Evolutionary conservation across 768 basidiomycete genomes (phyloP), one percentile per base, ranked within the genome.

Genomic region (Pisolithus microcarpus): DNA sequence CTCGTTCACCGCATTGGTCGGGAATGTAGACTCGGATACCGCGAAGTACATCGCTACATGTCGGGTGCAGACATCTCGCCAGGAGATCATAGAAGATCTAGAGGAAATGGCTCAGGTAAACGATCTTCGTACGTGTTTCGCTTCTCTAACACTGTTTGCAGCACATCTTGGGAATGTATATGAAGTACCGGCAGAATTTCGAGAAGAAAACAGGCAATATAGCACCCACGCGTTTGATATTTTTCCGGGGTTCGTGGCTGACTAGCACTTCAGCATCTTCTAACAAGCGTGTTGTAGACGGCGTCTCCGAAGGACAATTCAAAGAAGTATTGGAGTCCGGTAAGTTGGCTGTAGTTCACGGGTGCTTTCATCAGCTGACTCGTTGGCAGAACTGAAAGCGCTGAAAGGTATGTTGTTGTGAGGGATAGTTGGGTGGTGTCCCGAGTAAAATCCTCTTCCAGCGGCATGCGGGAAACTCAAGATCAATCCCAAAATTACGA

Each of bases 1-100:
- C 1, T 91, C 89, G 0, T 91, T 87, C 63, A 85, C 89, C 0
- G 75, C 87, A 6, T 70, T 92, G 6, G 89, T 91, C 16, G 87
- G 78, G 28, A 91, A 84, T 54, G 81, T 92, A 26, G 90, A 92
- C 62, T 79, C 79, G 0, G 79, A 83, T 50, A 79, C 77, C 0
- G 84, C 85, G 4, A 90, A 90, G 64, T 92, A 90, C 54, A 61
- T 74, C 26, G 73, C 73, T 34, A 82, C 76, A 36, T 81, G 76
- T 44, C 75, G 77, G 16, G 84, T 85, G 3, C 88, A 91, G 63
- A 73, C 58, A 0, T 82, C 84, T 11, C 74, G 85, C 0, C 77
- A 78, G 56, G 90, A 91, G 59, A 87, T 91, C 61, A 91, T 91
- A 28, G 79, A 80, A 21, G 85, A 86, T 38, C 60, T 91, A 23